Evolutionary conservation across 345 rosid species (phyloP), one percentile per base, ranked within the genome.

Genomic region (Citrus reticulata): DNA sequence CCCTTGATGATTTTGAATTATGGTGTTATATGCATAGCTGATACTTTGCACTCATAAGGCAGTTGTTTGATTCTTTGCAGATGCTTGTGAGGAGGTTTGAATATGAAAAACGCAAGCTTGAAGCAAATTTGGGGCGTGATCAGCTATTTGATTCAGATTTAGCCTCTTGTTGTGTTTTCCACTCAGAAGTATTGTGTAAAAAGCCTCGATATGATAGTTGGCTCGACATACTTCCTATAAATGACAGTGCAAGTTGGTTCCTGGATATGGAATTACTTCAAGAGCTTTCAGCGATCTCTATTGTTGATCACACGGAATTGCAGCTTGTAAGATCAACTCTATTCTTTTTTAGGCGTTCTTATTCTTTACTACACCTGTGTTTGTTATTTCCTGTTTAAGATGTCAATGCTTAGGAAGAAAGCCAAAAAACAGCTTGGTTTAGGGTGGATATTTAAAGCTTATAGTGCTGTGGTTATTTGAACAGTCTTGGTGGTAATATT

Each of bases 181-280:
- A 49, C 58, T 89, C 93, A 79, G 94, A 88, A 76, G 76, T 83
- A 62, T 83, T 92, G 87, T 79, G 83, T 78, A 76, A 81, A 70
- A 84, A 83, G 76, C 73, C 85, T 84, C 90, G 88, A 58, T 81
- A 81, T 79, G 83, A 77, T 65, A 78, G 87, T 85, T 95, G 97
- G 96, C 30, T 79, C 81, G 89, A 88, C 54, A 83, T 85, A 5
- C 77, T 86, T 81, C 87, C 83, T 51, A 81, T 92, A 77, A 75
- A 87, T 85, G 93, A 89, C 70, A 81, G 83, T 80, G 83, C 87
- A 72, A 91, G 98, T 82, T 86, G 90, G 83, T 89, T 84, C 80
- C 84, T 92, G 32, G 97, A 95, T 79, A 85, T 89, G 86, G 90
- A 88, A 70, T 80, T 89, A 54, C 93, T 95, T 79, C 84, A 88